phyloP scores from a whole-genome alignment of 2,329 filamentous ascomycete genomes.

The Venturia pyrina region DNA sequence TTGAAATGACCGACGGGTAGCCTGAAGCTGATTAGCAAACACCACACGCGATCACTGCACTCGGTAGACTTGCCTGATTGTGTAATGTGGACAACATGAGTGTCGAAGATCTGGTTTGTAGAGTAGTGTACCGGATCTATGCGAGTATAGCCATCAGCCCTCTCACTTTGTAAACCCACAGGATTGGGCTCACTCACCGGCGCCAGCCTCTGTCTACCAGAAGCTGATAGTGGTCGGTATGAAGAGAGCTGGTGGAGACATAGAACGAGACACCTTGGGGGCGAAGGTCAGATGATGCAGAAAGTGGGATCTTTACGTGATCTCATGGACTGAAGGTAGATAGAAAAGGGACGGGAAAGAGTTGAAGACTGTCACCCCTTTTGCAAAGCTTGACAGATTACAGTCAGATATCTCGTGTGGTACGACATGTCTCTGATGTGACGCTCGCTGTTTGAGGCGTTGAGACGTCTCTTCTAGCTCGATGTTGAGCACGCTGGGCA shows the following conservation, averaged over 20 bases:
- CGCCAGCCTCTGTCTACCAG: slow-evolving; percentile 71
- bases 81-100: slow-evolving; percentile 90
- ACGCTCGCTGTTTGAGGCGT: no score
- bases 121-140: slow-evolving; percentile 48
- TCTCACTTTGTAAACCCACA: neutral
- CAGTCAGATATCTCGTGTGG: no score
- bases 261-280: slow-evolving; percentile 64
- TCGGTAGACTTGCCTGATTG: slow-evolving; percentile 43
- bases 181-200: slow-evolving; percentile 41
- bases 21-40: slow-evolving; percentile 24
- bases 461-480: neutral
- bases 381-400: no score
- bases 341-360: no score
- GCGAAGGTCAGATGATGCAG: neutral
- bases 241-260: slow-evolving; percentile 50
- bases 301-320: neutral
- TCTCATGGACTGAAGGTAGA: no score
- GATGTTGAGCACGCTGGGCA: neutral
- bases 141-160: slow-evolving; percentile 9
- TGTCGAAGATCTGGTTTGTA: slow-evolving; percentile 70
- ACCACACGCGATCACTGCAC: neutral
- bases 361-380: no score
- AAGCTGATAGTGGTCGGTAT: slow-evolving; percentile 57
- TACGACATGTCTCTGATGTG: no score
- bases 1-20: slow-evolving; percentile 57